These are phyloP conservation scores for Colletotrichum tamarilloi DNA, from an alignment of 2,329 filamentous ascomycete genomes.

Conservation along the genomic window DNA sequence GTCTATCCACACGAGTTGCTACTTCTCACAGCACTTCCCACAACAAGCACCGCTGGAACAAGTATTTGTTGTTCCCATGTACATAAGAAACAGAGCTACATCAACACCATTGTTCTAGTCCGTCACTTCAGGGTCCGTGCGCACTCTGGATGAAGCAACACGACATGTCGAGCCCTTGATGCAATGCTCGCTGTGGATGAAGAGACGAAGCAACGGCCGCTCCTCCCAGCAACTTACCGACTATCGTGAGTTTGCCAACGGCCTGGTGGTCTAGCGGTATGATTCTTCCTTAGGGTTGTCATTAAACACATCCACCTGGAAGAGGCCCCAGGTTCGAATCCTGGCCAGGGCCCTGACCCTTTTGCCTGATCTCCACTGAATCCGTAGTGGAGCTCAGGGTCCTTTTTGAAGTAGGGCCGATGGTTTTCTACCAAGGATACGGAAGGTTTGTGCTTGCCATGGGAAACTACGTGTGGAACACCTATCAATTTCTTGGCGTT, in stretches of 20 bases:
- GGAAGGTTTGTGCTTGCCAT: neutral
- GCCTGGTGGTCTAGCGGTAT: constrained; percentile 16
- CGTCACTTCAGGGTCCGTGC: too few species aligned
- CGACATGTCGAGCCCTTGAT: too few species aligned
- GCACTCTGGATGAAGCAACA: too few species aligned
- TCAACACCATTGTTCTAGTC: too few species aligned
- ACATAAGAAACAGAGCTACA: too few species aligned
- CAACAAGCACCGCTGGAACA: too few species aligned
- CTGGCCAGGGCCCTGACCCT: constrained; percentile 1
- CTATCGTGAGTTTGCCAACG: neutral
- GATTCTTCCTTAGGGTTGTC: constrained; percentile 12
- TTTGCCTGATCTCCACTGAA: neutral
- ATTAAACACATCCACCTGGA: neutral
- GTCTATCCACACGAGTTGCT: too few species aligned
- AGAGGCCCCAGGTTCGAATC: constrained; percentile 16
- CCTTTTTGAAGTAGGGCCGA: neutral
- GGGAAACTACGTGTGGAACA: neutral
- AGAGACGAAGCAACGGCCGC: neutral
- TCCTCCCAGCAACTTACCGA: neutral
- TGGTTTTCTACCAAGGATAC: neutral
- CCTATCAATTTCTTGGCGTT: neutral
- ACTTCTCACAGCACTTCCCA: too few species aligned
- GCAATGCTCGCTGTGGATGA: neutral
- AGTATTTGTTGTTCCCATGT: too few species aligned
- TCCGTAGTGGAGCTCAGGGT: neutral